phyloP scores from a whole-genome alignment of 176 grass and related monocot genomes.

The Avena sativa region DNA sequence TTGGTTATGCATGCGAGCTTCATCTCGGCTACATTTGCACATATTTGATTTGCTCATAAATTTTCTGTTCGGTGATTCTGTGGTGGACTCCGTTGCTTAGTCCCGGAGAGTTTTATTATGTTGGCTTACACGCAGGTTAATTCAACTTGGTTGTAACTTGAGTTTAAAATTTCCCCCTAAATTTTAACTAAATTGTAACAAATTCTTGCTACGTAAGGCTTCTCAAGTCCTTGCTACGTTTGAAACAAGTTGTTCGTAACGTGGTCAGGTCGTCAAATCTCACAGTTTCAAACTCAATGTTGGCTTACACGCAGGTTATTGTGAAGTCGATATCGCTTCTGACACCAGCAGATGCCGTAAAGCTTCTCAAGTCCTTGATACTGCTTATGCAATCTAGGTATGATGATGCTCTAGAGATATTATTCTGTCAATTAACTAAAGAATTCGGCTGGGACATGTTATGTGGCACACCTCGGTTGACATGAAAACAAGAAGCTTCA shows the following conservation, averaged over 20 bases:
- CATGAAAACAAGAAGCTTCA: not conserved
- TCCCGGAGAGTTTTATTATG: not conserved
- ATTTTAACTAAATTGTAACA: no score
- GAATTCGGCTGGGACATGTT: not conserved
- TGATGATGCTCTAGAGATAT: not conserved
- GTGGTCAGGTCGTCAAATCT: not conserved
- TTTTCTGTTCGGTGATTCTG: not conserved
- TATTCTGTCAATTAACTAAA: not conserved
- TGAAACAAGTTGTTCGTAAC: not conserved
- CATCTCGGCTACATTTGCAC: not conserved
- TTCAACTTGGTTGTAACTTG: no score
- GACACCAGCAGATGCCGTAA: conserved; percentile 56
- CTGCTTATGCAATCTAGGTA: conserved; percentile 57
- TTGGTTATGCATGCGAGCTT: no score
- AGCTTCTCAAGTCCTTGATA: conserved; percentile 62
- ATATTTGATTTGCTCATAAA: no score
- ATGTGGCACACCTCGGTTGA: not conserved
- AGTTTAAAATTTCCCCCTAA: no score
- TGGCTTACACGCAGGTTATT: conserved; percentile 59
- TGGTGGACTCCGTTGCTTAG: not conserved
- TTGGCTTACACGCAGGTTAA: no score
- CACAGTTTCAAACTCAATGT: not conserved
- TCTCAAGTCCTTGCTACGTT: no score
- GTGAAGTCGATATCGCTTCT: conserved; percentile 60
- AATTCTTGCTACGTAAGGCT: no score